Evolutionary conservation across 306 rosid species (phyloP), one percentile per base, ranked within the genome.

Genomic region (Rosa persica): DNA sequence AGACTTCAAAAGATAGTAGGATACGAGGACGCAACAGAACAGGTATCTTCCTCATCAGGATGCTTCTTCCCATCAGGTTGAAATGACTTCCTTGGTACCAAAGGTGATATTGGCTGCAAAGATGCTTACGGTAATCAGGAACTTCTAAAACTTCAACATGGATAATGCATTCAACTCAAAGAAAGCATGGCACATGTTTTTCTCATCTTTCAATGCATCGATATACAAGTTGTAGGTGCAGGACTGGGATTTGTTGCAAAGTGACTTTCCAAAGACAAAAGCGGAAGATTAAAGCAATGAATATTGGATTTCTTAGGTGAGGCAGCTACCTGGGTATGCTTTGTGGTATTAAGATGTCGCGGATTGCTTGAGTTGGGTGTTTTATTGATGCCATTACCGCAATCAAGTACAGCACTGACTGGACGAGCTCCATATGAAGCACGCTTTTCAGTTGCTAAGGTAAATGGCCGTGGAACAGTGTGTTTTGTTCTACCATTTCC

Each of bases 371-470:
- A 82, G 73, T 57, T 88, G 54, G 82, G 78, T 61, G 83, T 68
- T 71, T 88, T 93, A 71, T 72, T 83, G 75, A 51, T 83, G 6
- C 70, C 79, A 62, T 70, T 71, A 23, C 82, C 74, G 23, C 76
- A 84, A 73, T 73, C 78, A 51, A 83, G 75, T 77, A 76, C 82
- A 72, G 80, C 87, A 75, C 85, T 80, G 78, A 81, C 54, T 76
- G 87, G 85, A 42, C 87, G 94, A 42, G 78, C 78, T 81, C 86
- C 89, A 74, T 68, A 73, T 2, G 88, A 86, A 78, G 97, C 98
- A 72, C 98, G 99, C 86, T 83, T 96, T 85, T 96, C 99, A 47
- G 99, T 96, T 70, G 99, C 98, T 20, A 96, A 88, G 76, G 98
- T 84, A 88, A 96, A 96, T 27, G 99, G 99, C 69, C 86, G 94